Evolutionary conservation across 768 basidiomycete genomes (phyloP).

Genomic region (Solioccasus polychromus): DNA sequence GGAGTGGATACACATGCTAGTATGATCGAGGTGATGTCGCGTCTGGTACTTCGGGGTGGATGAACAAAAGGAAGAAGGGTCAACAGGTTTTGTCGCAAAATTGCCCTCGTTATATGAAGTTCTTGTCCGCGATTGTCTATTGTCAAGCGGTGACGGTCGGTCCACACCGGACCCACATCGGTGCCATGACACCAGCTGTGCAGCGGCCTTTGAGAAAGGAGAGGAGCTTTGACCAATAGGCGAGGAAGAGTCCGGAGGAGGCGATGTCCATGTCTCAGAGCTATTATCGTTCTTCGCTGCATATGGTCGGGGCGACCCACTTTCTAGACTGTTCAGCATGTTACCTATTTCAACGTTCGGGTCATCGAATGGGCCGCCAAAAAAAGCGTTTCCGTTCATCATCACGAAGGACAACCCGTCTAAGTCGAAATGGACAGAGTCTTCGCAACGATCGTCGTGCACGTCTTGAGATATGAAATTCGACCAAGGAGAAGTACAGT

Average conservation of each 20-base stretch:
- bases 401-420: not conserved
- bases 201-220: not conserved
- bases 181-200: not conserved
- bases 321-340: not conserved
- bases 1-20: no score
- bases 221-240: slow-evolving; percentile 4
- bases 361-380: not conserved
- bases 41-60: not conserved
- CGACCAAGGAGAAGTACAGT: slow-evolving; percentile 10
- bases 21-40: not conserved
- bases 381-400: not conserved
- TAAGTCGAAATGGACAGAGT: not conserved
- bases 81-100: not conserved
- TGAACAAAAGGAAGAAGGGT: not conserved
- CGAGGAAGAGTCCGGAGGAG: slow-evolving; percentile 25
- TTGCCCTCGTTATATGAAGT: not conserved
- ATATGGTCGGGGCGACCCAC: not conserved
- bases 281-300: slow-evolving; percentile 1
- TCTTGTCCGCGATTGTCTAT: slow-evolving; percentile 1
- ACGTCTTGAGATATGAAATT: not conserved
- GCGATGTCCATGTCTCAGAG: slow-evolving; percentile 1
- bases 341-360: not conserved
- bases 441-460: not conserved
- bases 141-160: not conserved
- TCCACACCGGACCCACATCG: slow-evolving; percentile 1